Evolutionary conservation across 805 yeast species (phyloP), one percentile per base, ranked within the genome.

Genomic region (Grigorovia jiainica): DNA sequence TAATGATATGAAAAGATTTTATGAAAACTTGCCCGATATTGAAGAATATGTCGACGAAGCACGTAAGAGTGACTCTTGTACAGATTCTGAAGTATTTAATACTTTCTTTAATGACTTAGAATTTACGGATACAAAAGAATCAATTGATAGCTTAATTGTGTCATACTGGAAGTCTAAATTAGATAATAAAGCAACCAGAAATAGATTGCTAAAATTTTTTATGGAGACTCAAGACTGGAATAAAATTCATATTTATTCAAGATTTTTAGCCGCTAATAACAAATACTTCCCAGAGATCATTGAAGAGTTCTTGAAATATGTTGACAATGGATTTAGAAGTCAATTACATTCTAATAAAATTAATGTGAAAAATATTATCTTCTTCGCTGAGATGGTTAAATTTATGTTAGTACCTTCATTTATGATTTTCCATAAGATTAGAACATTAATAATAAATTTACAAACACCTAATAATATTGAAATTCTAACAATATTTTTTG

Each of bases 361-460:
- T 39, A 75, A 75, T 47, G 74, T 78, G 49, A 72, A 68, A 48
- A 75, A 72, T 48, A 71, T 84, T 30, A 67, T 71, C 18, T 81
- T 83, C 50, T 78, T 84, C 49, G 66, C 78, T 38, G 96, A 89
- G 53, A 65, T 87, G 63, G 75, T 82, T 25, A 86, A 84, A 55
- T 87, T 87, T 57, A 76, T 73, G 49, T 59, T 87, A 46, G 67
- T 87, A 13, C 90, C 95, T 0, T 64, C 70, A n/a, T 79, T 78
- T 58, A 69, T 80, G 44, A 67, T 80, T 10, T 82, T 86, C 55
- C 89, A 87, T 58, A 82, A 81, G 54, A 70, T 87, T 37, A 69
- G 86, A 51, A 63, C 71, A 1, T 63, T 85, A 48, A 73, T 82
- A 2, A 52, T 76, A 42, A 72, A 73, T 40, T 51, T 76, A 29